phyloP scores from a whole-genome alignment of 352 stramenopile genomes.

The Pythium aquatile region DNA sequence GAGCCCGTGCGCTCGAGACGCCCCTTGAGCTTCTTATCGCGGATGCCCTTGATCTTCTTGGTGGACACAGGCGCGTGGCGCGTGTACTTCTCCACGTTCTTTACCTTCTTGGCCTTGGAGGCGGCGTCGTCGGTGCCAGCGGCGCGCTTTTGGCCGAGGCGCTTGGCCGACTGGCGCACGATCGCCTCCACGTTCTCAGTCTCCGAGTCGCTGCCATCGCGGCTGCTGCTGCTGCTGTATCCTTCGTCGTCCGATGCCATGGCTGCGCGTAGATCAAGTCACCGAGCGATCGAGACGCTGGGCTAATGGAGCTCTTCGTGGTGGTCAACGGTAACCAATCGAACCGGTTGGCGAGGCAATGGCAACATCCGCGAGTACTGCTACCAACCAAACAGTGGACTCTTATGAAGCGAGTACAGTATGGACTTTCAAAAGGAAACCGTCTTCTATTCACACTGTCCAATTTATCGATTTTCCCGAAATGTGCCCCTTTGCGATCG shows the following conservation, averaged over 20 bases:
- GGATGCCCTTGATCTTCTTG: constrained; percentile 65
- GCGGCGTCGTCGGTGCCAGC: constrained; percentile 16
- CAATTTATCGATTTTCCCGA: not conserved
- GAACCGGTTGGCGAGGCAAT: constrained; percentile 11
- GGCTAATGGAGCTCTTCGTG: constrained; percentile 6
- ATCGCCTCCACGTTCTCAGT: constrained; percentile 53
- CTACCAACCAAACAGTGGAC: not conserved
- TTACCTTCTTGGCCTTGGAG: constrained; percentile 37
- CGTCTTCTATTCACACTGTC: not conserved
- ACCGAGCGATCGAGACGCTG: constrained; percentile 9
- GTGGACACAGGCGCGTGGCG: constrained; percentile 54
- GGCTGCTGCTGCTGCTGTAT: constrained; percentile 38
- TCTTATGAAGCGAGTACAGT: not conserved
- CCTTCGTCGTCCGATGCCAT: constrained; percentile 39
- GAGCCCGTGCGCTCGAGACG: constrained; percentile 65
- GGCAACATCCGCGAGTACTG: constrained; percentile 4
- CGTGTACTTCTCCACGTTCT: constrained; percentile 78
- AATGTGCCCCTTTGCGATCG: not conserved
- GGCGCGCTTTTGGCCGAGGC: constrained; percentile 42
- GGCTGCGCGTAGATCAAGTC: constrained; percentile 1
- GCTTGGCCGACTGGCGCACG: constrained; percentile 58
- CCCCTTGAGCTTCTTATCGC: constrained; percentile 88
- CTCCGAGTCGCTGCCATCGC: constrained; percentile 46
- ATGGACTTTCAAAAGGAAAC: not conserved
- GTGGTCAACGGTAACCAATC: constrained; percentile 23